Evolutionary conservation across 495 filamentous ascomycete species (phyloP).

Genomic region (Daldinia childiae): DNA sequence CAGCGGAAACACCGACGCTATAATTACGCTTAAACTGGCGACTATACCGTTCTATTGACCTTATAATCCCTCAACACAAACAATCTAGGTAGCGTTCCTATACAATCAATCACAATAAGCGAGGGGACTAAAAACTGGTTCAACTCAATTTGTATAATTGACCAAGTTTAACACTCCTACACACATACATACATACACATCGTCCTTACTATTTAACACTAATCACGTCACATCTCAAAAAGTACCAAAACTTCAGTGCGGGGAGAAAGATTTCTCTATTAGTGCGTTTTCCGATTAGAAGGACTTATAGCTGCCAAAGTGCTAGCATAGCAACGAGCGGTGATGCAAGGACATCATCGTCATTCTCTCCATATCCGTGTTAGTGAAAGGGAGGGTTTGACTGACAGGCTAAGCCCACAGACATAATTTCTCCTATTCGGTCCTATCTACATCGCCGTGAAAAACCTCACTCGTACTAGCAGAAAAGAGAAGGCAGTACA

Average conservation of each 20-base stretch:
- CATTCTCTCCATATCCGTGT: conserved; percentile 6
- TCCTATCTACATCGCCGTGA: background rate
- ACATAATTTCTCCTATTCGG: background rate
- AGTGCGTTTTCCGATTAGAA: conserved; percentile 27
- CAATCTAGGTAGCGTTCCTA: background rate
- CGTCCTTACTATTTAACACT: background rate
- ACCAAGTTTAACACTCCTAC: background rate
- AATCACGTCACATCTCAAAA: background rate
- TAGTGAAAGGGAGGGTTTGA: background rate
- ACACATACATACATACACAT: background rate
- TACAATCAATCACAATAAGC: background rate
- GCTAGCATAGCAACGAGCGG: conserved; percentile 35
- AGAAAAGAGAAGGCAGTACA: conserved; percentile 4
- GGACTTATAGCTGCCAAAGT: conserved; percentile 13
- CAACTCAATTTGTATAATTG: background rate
- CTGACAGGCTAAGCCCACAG: background rate
- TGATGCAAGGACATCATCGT: conserved; percentile 10
- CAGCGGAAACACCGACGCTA: too few relatives aligned
- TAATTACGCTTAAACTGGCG: background rate
- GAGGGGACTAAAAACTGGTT: background rate
- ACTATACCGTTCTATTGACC: background rate
- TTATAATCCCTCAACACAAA: background rate
- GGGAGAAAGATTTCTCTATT: conserved; percentile 33
- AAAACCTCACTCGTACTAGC: conserved; percentile 10
- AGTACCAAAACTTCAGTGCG: background rate